Evolutionary conservation across 1,284 basidiomycete genomes (phyloP), one percentile per base, ranked within the genome.

Genomic region (Boletellus deceptivus): DNA sequence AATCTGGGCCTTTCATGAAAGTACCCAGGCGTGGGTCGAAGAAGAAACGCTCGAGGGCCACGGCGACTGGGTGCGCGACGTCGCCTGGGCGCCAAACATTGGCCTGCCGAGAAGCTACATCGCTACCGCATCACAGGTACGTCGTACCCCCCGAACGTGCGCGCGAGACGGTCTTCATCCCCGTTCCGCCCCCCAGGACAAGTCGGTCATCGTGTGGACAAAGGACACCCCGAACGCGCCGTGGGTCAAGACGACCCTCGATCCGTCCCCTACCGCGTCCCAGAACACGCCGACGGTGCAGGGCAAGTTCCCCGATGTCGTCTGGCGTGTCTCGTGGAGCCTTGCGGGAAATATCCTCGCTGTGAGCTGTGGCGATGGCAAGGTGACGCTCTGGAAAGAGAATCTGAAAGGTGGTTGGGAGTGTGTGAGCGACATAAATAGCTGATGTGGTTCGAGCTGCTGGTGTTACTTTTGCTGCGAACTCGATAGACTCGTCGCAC

Each of bases 341-440:
- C 79, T 98, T 42, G 93, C 94, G 3, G 96, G 97, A 18, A 98
- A 98, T 65, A 84, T 99, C 49, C 78, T 99, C 43, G 95, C 96
- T 0, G 97, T 98, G 36, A 96, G 93, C 70, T 97, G 94, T 71
- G 96, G 95, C 14, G 97, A 99, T 69, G 96, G 97, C 24, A 98
- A 98, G 73, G 94, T 99, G 27, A 94, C 90, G 13, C 75, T 99
- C 48, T 99, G 95, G 96, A 99, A 99, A 75, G 96, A 99, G 75
- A 96, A 92, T 68, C 73, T 98, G 63, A 93, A 93, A 68, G 90
- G 92, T 18, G 76, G 80, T 20, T 99, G 96, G 93, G 96, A 98
- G 71, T 96, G 94, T 68, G 93, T 98, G 50, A 93, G 89, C 66
- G 92, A 96, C 63, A 86, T 95, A 79, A 85, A 86, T 53, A 91